phyloP scores from a whole-genome alignment of 257 asterid species.

The Handroanthus guayacan region DNA sequence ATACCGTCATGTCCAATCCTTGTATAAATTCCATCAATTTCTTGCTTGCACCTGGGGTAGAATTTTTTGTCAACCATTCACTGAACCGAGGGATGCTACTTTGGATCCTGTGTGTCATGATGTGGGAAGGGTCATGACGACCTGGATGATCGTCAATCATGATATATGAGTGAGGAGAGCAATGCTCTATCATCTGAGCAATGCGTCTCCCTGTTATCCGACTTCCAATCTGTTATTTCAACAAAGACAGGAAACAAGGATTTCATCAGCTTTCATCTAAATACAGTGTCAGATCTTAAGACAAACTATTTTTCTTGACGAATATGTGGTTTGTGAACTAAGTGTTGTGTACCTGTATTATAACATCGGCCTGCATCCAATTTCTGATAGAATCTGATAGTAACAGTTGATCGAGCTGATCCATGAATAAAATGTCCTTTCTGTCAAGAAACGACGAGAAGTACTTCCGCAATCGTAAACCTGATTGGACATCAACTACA shows the following conservation, averaged over 20 bases:
- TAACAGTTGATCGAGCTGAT: conserved; percentile 90
- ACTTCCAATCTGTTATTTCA: conserved; percentile 79
- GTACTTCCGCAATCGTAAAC: conserved; percentile 87
- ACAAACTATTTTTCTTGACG: conserved; percentile 16
- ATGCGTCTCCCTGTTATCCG: conserved; percentile 88
- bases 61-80: conserved; percentile 56
- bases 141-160: conserved; percentile 94
- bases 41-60: conserved; percentile 49
- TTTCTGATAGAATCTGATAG: conserved; percentile 72
- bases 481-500: conserved; percentile 81
- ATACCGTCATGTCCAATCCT: conserved; percentile 79
- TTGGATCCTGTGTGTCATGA: conserved; percentile 83
- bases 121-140: conserved; percentile 92
- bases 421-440: conserved; percentile 73
- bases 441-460: conserved; percentile 61
- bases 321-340: not conserved
- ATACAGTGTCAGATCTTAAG: conserved; percentile 13
- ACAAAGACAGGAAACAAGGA: conserved; percentile 31
- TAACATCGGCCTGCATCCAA: conserved; percentile 85
- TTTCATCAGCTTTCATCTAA: conserved; percentile 25
- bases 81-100: conserved; percentile 63
- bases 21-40: conserved; percentile 59
- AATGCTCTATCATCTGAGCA: conserved; percentile 75
- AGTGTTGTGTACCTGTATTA: conserved; percentile 68
- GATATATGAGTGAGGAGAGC: conserved; percentile 75